Evolutionary conservation across 2,329 filamentous ascomycete genomes (phyloP), one percentile per base, ranked within the genome.

Genomic region (Pezicula carpinea): DNA sequence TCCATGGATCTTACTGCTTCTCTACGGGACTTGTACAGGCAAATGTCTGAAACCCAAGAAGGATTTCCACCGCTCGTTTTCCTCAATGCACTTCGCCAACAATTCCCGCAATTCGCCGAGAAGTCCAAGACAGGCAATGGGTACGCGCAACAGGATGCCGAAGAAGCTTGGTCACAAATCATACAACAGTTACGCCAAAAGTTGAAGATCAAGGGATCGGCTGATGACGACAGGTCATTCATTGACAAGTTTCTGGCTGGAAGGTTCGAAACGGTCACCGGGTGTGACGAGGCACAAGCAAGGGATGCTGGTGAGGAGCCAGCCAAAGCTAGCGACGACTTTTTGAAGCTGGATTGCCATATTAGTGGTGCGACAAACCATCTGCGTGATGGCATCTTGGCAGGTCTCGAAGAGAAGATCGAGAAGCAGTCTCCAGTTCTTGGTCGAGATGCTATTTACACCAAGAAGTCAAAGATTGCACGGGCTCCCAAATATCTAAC

Each of bases 141-240:
- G 6, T 97, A 85, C 63, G 91, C 93, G n/a, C 93, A 99, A 69
- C 93, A 99, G 69, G 93, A 99, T 71, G 93, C 93, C 1, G 93
- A 99, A 67, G 93, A 99, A 68, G 93, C 92, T 39, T 99, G 92
- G 90, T 93, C 92, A 17, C 92, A 97, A 64, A 95, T 99, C 52
- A 72, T 99, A 5, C 82, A 86, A 38, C 87, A 92, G 61, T 71
- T 99, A 32, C 82, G 86, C 52, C 80, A 87, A 60, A 92, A 88
- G 63, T 71, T 97, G 43, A 84, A 82, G 63, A 68, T 87, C 53
- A 82, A 80, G 59, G 76, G 78, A 7, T 63, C 64, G 0, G 66
- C 65, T 13, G 54, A 39, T 41, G 55, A 62, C 52, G 76, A 82
- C 2, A 65, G 73, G 1, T 88, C 88, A 0, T 96, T 95, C 64